Evolutionary conservation across 371 early-diverging fungal species (phyloP).

Genomic region (Basidiobolus meristosporus): DNA sequence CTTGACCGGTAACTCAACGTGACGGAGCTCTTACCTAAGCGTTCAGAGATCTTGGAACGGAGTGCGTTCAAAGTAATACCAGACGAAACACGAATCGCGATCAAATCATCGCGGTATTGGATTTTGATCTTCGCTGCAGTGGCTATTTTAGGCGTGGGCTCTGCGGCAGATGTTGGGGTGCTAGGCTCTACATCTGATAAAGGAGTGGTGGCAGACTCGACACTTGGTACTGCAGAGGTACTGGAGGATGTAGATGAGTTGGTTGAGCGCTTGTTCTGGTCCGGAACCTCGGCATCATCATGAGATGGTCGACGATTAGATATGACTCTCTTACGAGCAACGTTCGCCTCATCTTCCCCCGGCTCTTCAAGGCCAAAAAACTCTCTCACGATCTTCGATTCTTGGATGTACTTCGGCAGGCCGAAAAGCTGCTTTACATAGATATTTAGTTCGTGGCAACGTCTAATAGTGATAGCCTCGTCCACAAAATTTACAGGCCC

Average conservation of each 20-base stretch:
- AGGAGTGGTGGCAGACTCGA: neutral
- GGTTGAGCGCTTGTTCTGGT: neutral
- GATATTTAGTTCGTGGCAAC: constrained; percentile 36
- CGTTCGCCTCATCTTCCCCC: constrained; percentile 28
- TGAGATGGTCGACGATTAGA: neutral
- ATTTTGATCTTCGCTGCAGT: constrained; percentile 42
- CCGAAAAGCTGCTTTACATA: constrained; percentile 43
- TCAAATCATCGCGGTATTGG: constrained; percentile 41
- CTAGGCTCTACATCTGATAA: constrained; percentile 1
- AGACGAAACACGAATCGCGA: constrained; percentile 47
- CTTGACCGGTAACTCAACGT: too few species aligned
- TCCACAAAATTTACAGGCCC: constrained; percentile 32
- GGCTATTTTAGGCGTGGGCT: too few species aligned
- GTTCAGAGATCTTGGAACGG: constrained; percentile 29
- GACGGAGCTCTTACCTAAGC: constrained; percentile 14
- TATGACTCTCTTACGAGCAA: neutral
- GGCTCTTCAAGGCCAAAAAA: constrained; percentile 46
- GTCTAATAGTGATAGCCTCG: constrained; percentile 31
- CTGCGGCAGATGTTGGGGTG: too few species aligned
- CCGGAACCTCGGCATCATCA: neutral
- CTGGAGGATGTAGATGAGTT: constrained; percentile 1
- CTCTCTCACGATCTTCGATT: constrained; percentile 24
- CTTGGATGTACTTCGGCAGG: constrained; percentile 34
- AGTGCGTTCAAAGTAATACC: constrained; percentile 27
- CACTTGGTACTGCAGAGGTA: neutral